Percentiles rank a stretch among this genome's conserved stretches.
Conservation (phyloP, 441 rosid genomes). For the Syzygium malaccense region DNA sequence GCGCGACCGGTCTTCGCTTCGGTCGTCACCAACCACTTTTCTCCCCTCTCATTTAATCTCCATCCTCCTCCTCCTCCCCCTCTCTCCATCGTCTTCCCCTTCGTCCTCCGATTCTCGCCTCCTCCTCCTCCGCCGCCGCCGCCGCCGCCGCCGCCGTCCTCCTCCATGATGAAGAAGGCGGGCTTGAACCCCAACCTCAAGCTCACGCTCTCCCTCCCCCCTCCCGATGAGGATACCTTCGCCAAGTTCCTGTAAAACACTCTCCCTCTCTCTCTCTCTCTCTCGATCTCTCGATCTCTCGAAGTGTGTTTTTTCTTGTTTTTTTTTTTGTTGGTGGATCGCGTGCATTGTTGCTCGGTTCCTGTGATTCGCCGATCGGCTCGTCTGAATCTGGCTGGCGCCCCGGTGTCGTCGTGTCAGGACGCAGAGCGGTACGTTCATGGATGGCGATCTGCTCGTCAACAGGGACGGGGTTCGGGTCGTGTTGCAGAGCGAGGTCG, state of each 20-base stretch:
- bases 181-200: constrained; percentile 40
- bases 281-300: background rate
- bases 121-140: background rate
- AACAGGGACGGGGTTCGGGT: constrained; percentile 86
- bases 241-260: constrained; percentile 61
- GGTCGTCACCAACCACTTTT: background rate
- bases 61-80: background rate
- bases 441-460: constrained; percentile 90
- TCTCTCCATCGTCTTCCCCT: rapidly evolving
- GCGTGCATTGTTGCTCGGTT: background rate
- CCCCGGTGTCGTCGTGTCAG: constrained; percentile 15
- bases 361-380: background rate
- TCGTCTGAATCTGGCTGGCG: background rate
- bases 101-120: background rate
- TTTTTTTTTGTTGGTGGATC: background rate
- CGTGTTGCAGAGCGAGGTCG: constrained; percentile 41
- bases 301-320: background rate
- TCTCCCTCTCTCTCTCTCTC: background rate
- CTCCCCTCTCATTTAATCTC: background rate
- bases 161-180: constrained; percentile 38
- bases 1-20: background rate
- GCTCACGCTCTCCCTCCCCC: constrained; percentile 49
- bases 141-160: background rate
- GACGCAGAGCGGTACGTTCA: constrained; percentile 83
- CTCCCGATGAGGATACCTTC: constrained; percentile 42